Percentiles rank a stretch among this genome's conserved stretches.
phyloP scores from a whole-genome alignment of 179 eudicot species.

The Nepenthes alata region DNA sequence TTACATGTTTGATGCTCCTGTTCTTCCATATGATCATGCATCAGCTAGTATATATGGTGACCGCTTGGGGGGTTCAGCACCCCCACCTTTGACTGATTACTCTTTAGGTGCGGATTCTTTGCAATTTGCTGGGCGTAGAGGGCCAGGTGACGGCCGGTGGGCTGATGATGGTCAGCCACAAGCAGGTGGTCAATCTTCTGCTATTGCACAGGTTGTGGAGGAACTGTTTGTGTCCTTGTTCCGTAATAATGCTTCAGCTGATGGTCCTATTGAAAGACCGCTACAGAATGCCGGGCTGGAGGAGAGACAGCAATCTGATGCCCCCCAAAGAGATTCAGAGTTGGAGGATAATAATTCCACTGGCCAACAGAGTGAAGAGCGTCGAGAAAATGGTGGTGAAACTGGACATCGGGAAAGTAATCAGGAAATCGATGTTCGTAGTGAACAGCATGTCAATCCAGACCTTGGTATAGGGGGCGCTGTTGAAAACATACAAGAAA shows the following conservation, averaged over 20 bases:
- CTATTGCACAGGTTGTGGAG: slow-evolving; percentile 80
- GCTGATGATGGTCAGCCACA: slow-evolving; percentile 99
- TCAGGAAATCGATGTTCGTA: slow-evolving; percentile 21
- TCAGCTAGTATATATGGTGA: slow-evolving; percentile 62
- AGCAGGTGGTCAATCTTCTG: slow-evolving; percentile 75
- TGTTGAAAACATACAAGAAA: slow-evolving; percentile 13
- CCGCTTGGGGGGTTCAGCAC: slow-evolving; percentile 55
- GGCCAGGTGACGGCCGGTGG: slow-evolving; percentile 98
- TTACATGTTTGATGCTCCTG: slow-evolving; percentile 87
- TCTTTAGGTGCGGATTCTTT: slow-evolving; percentile 87
- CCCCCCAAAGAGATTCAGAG: slow-evolving; percentile 25
- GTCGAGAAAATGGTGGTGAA: slow-evolving; percentile 25
- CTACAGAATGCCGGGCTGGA: slow-evolving; percentile 28
- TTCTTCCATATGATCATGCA: slow-evolving; percentile 64
- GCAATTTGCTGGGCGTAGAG: slow-evolving; percentile 67
- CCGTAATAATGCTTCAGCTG: slow-evolving; percentile 30
- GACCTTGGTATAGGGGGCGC: slow-evolving; percentile 17
- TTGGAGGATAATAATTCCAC: slow-evolving; percentile 20
- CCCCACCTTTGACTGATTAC: slow-evolving; percentile 61
- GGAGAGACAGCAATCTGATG: slow-evolving; percentile 32
- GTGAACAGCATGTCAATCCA: slow-evolving; percentile 18
- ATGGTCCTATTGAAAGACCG: slow-evolving; percentile 31
- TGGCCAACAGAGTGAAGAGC: slow-evolving; percentile 31
- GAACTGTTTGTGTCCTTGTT: slow-evolving; percentile 65
- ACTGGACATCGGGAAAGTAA: slow-evolving; percentile 19